Percentiles rank a stretch among this genome's conserved stretches.
phyloP scores from a whole-genome alignment of 139 green algal species.

The Zygnema circumcarinatum region DNA sequence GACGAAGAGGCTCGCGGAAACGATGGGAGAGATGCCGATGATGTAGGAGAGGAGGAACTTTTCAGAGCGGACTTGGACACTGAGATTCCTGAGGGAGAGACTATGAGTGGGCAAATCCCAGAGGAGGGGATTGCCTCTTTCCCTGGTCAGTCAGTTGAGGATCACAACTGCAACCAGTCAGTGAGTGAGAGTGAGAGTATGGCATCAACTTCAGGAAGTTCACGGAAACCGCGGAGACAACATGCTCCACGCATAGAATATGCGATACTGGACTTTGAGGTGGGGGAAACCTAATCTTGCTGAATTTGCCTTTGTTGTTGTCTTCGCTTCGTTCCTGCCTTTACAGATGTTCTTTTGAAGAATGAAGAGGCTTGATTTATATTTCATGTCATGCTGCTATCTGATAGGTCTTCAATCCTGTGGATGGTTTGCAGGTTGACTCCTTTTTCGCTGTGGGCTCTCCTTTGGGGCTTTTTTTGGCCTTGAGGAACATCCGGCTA shows the following conservation, averaged over 20 bases:
- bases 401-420: no score
- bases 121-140: not conserved
- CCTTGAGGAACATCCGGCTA: conserved; percentile 65
- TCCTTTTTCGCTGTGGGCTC: conserved; percentile 74
- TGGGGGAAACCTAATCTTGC: not conserved
- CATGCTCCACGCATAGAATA: conserved; percentile 20
- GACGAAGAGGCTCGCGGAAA: not conserved
- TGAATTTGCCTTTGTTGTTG: no score
- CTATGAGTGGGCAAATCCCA: not conserved
- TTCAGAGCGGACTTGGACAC: not conserved
- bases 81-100: not conserved
- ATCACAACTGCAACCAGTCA: not conserved
- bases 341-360: no score
- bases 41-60: not conserved
- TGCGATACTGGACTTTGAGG: not conserved
- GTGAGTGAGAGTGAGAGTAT: not conserved
- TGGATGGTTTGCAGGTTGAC: conserved; percentile 70
- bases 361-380: no score
- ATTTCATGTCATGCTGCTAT: no score
- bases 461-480: conserved; percentile 77
- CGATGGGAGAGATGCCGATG: conserved; percentile 22
- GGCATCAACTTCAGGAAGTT: not conserved
- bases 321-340: no score
- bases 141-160: not conserved
- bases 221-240: not conserved